phyloP scores from a whole-genome alignment of 306 rosid genomes.

The Begonia masoniana region DNA sequence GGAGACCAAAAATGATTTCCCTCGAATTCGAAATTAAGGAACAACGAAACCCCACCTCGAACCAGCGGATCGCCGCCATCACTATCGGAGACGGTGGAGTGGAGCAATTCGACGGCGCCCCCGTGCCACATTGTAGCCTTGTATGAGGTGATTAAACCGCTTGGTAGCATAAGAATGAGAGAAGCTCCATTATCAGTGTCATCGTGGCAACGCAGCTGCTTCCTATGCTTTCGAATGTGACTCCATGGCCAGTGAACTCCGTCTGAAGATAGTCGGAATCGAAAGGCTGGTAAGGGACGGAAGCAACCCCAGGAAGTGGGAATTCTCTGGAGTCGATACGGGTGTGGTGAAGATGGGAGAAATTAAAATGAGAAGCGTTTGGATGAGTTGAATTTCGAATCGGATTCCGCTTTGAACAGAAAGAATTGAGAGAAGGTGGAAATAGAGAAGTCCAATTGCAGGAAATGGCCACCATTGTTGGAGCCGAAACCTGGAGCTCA shows the following conservation, averaged over 20 bases:
- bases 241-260: conserved; percentile 83
- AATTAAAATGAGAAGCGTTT: conserved; percentile 12
- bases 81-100: conserved; percentile 47
- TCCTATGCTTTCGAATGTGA: conserved; percentile 59
- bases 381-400: conserved; percentile 1
- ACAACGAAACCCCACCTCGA: conserved; percentile 66
- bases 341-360: conserved; percentile 1
- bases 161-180: conserved; percentile 57
- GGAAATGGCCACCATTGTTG: neutral
- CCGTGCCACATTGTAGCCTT: conserved; percentile 93
- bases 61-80: conserved; percentile 24
- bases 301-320: conserved; percentile 38
- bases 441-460: neutral
- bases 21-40: conserved; percentile 20
- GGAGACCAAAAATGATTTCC: conserved; percentile 39
- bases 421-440: no score
- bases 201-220: conserved; percentile 44
- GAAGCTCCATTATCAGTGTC: conserved; percentile 57
- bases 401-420: no score
- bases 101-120: conserved; percentile 57
- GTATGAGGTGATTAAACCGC: conserved; percentile 69
- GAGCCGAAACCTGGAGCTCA: neutral
- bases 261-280: conserved; percentile 50
- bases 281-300: conserved; percentile 54
- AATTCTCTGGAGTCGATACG: conserved; percentile 15